Base-by-base conservation (phyloP, 345 rosid genomes). In the Rhizophora apiculata region DNA sequence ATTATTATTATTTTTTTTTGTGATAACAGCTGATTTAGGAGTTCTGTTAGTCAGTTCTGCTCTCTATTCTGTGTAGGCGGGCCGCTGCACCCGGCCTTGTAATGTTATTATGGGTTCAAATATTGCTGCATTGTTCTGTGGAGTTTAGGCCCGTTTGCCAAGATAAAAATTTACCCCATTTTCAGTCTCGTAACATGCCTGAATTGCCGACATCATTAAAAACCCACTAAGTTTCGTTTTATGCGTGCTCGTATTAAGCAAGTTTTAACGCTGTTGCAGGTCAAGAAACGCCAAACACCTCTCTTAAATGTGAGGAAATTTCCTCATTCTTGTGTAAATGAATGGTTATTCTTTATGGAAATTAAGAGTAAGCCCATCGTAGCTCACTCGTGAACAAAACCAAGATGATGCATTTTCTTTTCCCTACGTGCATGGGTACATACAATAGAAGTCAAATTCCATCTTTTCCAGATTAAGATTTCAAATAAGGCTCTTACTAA, bases 281-380 rank as follows among this genome's bases (percentile, higher is more conserved):
- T 89, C 66, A 91, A 84, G 87, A 86, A 85, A 78, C 90, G 37
- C 58, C 91, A 89, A 24, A 78, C 87, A 34, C 91, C 91, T 48
- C 69, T 88, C 46, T 64, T 86, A 68, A 85, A 84, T 89, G 91
- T 89, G 69, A 29, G 81, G n/a, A 31, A 7, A 34, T 71, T 60
- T 63, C 48, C 64, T 24, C 49, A 11, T 13, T 43, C 19, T 13
- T 3, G 43, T 22, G 7, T 24, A 15, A 5, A 15, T n/a, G 22
- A n/a, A 29, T n/a, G 21, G 3, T 32, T 61, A 18, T 49, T 49
- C 30, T 20, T 24, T 52, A 5, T n/a, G 10, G 64, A 39, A 21
- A 63, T 10, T 7, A 16, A 46, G 46, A 52, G 27, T 24, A 32
- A n/a, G 8, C 8, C 30, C 32, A 24, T 56, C 6, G 6, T 24